phyloP scores from a whole-genome alignment of 1,139 yeast species.

The Yamadazyma membranifaciens region DNA sequence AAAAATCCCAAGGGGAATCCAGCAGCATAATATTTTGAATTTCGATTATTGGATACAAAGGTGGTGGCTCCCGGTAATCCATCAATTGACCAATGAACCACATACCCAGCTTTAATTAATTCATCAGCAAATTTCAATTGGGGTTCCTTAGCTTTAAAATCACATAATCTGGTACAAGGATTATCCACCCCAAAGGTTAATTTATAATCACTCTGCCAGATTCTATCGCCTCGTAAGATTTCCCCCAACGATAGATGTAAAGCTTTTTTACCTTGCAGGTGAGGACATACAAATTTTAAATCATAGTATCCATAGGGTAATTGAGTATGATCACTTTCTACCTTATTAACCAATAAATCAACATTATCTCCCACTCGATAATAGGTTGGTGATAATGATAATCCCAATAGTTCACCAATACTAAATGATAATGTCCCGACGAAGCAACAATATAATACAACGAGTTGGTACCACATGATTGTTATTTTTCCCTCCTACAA shows the following conservation, averaged over 20 bases:
- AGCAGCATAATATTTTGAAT: conserved; percentile 71
- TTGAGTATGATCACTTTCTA: conserved; percentile 73
- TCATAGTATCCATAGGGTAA: conserved; percentile 78
- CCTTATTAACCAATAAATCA: conserved; percentile 71
- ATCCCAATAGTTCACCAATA: too few relatives aligned
- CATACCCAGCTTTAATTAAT: conserved; percentile 67
- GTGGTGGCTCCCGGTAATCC: conserved; percentile 90
- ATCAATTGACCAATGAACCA: conserved; percentile 82
- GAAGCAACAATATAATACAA: too few relatives aligned
- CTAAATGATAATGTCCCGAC: too few relatives aligned
- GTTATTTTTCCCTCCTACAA: too few relatives aligned
- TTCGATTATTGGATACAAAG: conserved; percentile 59
- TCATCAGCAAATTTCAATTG: conserved; percentile 58
- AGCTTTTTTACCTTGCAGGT: conserved; percentile 52
- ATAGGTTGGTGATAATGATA: conserved; percentile 20
- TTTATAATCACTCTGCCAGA: conserved; percentile 71
- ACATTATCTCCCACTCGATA: conserved; percentile 59
- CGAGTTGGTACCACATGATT: too few relatives aligned
- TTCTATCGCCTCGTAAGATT: conserved; percentile 76
- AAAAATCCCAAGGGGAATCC: conserved; percentile 85
- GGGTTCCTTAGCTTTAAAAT: conserved; percentile 48
- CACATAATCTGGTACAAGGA: conserved; percentile 68
- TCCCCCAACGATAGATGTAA: conserved; percentile 73
- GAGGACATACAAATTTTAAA: conserved; percentile 79
- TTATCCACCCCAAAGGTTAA: conserved; percentile 61